Base-by-base conservation (phyloP, 768 basidiomycete species). In the Serendipita sp. region DNA sequence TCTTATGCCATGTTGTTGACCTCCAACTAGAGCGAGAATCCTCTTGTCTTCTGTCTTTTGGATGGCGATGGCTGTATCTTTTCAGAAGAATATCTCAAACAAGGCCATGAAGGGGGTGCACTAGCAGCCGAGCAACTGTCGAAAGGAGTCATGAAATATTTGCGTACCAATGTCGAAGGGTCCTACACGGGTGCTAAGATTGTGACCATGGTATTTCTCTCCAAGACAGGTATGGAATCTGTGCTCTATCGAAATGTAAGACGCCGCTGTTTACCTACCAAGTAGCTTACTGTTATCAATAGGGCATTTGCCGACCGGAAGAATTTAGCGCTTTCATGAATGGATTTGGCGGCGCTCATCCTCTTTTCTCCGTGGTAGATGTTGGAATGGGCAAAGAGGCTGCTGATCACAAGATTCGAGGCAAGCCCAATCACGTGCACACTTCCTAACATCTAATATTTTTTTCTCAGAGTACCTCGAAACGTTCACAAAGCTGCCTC, bases 321-420 rank as follows among this genome's bases (percentile, higher is more conserved):
- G 77, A 76, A 58, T 82, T 87, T 68, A 83, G 85, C 2, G 83
- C 84, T 16, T 88, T 88, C 70, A 73, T 84, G 64, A 72, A 78
- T 62, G 86, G 86, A 5, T 86, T 88, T 70, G 86, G 86, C 72
- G 83, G 85, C 72, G 83, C 85, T 10, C 75, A 81, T 13, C 81
- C 83, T 65, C 79, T 83, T 47, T 88, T 87, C 71, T 73, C 81
- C 63, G 82, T 88, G 74, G 78, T 85, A 36, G 86, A 88, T 72
- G 85, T 85, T 62, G 86, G 86, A 56, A 76, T 75, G 66, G 82
- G 78, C 60, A 88, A 88, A 74, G 86, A 88, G 76, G 84, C 83
- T 2, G 86, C 85, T 34, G 86, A 88, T 72, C 79, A 83, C 48
- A 88, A 88, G 74, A 81, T 88, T 71, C 86, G 85, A 78, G 84